Percentiles rank a stretch among this genome's conserved stretches.
Conservation (phyloP, 148 eudicot genomes). For the Rhododendron simsii region DNA sequence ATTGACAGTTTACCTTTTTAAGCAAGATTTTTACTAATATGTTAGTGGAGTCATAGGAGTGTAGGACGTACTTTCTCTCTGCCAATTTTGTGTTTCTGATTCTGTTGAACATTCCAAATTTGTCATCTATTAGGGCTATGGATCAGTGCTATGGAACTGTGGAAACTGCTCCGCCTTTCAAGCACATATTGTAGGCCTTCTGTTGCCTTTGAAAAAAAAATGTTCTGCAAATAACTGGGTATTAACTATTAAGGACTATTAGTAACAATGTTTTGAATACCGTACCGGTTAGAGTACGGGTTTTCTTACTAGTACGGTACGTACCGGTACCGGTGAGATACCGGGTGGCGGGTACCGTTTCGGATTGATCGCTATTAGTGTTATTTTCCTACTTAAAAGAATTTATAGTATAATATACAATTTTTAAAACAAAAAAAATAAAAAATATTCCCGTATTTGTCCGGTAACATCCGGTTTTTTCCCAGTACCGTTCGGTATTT, state of each 20-base stretch:
- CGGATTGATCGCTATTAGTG: too few species aligned
- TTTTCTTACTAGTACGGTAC: too few species aligned
- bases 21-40: background rate
- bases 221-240: background rate
- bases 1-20: background rate
- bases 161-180: background rate
- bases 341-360: too few species aligned
- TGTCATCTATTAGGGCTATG: background rate
- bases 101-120: background rate
- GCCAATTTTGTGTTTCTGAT: background rate
- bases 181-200: background rate
- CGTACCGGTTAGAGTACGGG: too few species aligned
- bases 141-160: background rate
- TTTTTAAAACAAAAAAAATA: too few species aligned
- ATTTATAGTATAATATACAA: too few species aligned
- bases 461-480: too few species aligned
- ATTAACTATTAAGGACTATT: background rate
- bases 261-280: background rate
- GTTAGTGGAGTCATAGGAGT: background rate
- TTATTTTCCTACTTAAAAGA: too few species aligned
- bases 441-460: too few species aligned
- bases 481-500: too few species aligned
- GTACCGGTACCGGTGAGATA: too few species aligned
- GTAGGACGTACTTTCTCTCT: background rate
- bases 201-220: background rate